Evolutionary conservation across 495 filamentous ascomycete genomes (phyloP), one percentile per base, ranked within the genome.

Genomic region (Usnea hakonensis): DNA sequence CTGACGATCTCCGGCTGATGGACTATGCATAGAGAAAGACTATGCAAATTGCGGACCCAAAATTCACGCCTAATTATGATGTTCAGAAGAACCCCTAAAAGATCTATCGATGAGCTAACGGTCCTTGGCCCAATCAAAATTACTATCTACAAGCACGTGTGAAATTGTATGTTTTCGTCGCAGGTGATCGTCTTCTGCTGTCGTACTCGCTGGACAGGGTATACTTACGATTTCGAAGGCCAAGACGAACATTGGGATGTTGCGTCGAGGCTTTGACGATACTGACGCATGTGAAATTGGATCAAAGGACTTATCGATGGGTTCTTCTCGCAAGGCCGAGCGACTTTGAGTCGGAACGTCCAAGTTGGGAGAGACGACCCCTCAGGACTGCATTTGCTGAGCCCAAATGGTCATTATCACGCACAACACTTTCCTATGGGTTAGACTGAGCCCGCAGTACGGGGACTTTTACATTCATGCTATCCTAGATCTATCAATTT

Each of bases 401-500:
- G n/a, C 17, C 28, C 58, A 38, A 9, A 10, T 53, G 16, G 38
- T n/a, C 5, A 26, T 19, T 26, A 1, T 30, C 28, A 35, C 19
- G 43, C 28, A 35, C 28, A 40, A 33, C 26, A n/a, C 32, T 28
- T 37, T 35, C 50, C 55, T 30, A 16, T 26, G 13, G 13, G 9
- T n/a, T 61, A 33, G 9, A 6, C 48, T 54, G 28, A 40, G 32
- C 3, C 43, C 55, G 16, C 35, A n/a, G 35, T 28, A 48, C 28
- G 21, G 33, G 36, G 4, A 50, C 38, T 13, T 5, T 13, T 37
- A 28, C 40, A 48, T 28, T 54, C 33, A 37, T 57, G 33, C 54
- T 37, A 32, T 52, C 16, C 16, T 16, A 4, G 17, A 11, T 58
- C 38, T 62, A 62, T 67, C 59, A 79, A 68, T 79, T 79, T 38